phyloP scores from a whole-genome alignment of 148 eudicot species.

The Rhododendron ferrugineum region DNA sequence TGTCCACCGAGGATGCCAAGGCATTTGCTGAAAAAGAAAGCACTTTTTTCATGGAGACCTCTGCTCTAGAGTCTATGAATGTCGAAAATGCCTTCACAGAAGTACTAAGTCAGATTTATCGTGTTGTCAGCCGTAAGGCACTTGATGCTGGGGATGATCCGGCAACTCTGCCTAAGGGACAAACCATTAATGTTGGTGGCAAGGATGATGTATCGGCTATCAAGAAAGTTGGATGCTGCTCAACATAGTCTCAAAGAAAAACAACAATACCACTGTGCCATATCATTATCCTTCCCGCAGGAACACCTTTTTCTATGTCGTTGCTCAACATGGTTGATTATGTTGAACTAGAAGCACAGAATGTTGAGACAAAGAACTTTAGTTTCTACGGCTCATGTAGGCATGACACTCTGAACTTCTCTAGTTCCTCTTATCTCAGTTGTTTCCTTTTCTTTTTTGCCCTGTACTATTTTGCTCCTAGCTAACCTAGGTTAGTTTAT shows the following conservation, averaged over 20 bases:
- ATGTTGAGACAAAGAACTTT: background rate
- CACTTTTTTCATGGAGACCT: conserved; percentile 29
- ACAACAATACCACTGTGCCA: background rate
- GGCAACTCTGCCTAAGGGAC: conserved; percentile 34
- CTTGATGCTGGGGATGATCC: conserved; percentile 32
- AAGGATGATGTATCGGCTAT: conserved; percentile 38
- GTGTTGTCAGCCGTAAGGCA: conserved; percentile 33
- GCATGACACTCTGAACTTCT: background rate
- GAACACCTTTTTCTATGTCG: background rate
- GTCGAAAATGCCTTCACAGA: conserved; percentile 38
- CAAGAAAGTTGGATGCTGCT: conserved; percentile 37
- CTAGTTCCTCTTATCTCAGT: background rate
- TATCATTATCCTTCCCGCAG: background rate
- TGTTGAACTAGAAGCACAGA: background rate
- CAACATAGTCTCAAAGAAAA: conserved; percentile 13
- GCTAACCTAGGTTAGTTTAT: conserved; percentile 12
- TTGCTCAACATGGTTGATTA: conserved; percentile 7
- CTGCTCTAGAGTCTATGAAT: conserved; percentile 33
- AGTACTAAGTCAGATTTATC: conserved; percentile 31
- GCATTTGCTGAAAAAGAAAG: conserved; percentile 36
- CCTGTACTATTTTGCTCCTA: background rate
- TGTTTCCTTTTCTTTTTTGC: background rate
- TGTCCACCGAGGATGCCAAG: conserved; percentile 28
- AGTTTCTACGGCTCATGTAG: background rate
- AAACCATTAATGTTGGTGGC: conserved; percentile 28